These are phyloP conservation scores for Mycena polygramma DNA, from an alignment of 768 basidiomycete species.

Conservation along the genomic window DNA sequence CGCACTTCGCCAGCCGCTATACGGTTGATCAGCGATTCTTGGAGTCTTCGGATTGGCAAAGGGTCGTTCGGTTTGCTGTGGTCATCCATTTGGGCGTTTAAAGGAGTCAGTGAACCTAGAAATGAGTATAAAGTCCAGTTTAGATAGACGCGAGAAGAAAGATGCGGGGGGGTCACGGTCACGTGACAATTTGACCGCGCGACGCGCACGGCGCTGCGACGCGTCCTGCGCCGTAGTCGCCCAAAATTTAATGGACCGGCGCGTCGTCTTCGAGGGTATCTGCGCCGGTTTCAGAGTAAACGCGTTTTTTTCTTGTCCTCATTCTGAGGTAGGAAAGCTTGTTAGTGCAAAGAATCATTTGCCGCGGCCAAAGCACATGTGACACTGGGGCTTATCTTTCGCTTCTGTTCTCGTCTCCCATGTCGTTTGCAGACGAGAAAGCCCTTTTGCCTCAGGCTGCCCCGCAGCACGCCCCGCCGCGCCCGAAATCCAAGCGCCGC, in stretches of 20 bases:
- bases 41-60: slow-evolving; percentile 78
- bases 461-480: slow-evolving; percentile 2
- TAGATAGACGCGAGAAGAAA: no score
- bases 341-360: no score
- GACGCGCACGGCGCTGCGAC: not conserved
- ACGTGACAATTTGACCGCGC: not conserved
- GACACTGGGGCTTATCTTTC: no score
- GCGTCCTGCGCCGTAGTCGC: slow-evolving; percentile 14
- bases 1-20: slow-evolving; percentile 86
- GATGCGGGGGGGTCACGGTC: not conserved
- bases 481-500: not conserved
- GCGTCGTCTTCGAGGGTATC: no score
- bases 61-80: slow-evolving; percentile 52
- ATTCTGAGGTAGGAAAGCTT: no score
- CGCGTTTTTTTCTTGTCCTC: no score
- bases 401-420: not conserved
- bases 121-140: no score
- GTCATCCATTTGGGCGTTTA: slow-evolving; percentile 5
- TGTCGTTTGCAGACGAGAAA: slow-evolving; percentile 19
- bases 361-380: no score
- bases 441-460: not conserved
- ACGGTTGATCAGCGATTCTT: slow-evolving; percentile 90
- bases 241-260: no score
- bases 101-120: no score
- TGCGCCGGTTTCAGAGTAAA: no score